Base-by-base conservation (phyloP, 805 yeast species). In the Ogataea saltuana region DNA sequence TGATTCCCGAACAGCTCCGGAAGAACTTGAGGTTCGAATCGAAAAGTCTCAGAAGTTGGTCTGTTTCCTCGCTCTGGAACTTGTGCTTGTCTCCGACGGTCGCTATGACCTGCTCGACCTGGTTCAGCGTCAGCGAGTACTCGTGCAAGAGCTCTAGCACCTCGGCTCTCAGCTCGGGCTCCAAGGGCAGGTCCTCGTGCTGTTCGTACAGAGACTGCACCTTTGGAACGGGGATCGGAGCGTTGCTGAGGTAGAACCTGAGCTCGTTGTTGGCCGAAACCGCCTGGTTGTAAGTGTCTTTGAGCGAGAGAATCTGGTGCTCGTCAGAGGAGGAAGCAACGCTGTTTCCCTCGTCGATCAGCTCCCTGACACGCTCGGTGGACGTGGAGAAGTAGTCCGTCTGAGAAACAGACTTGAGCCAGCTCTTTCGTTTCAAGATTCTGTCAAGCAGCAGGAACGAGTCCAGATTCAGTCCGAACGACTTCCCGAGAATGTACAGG, bases 131-230 rank as follows among this genome's bases (percentile, higher is more conserved):
- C 1, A 88, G 81, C 4, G 88, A 76, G 44, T 86, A 78, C 45
- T 84, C 89, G 54, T 88, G 95, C 37, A 88, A 62, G 55, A 84
- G 80, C 59, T 80, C 76, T 69, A 88, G 70, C 2, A 91, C 82
- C 55, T 82, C 81, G 9, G 22, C 30, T 29, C 55, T 30, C 12
- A 49, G 7, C 20, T 43, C 42, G 10, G 12, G 8, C 12, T 46
- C 48, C 18, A 55, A 26, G 8, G 61, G 56, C 12, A 53, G 41
- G 2, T 21, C n/a, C 13, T 49, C 50, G 32, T 43, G 48, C 23
- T 42, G 41, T 2, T 42, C 46, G 19, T 46, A 50, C 10, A 45
- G 18, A 6, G 15, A 15, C 20, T 45, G 54, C 16, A 53, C 18
- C 17, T 40, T 41, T 3, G 26, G 21, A 6, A 41, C 42, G n/a